Conservation (phyloP, 345 rosid genomes). For the Rubroshorea leprosula region DNA sequence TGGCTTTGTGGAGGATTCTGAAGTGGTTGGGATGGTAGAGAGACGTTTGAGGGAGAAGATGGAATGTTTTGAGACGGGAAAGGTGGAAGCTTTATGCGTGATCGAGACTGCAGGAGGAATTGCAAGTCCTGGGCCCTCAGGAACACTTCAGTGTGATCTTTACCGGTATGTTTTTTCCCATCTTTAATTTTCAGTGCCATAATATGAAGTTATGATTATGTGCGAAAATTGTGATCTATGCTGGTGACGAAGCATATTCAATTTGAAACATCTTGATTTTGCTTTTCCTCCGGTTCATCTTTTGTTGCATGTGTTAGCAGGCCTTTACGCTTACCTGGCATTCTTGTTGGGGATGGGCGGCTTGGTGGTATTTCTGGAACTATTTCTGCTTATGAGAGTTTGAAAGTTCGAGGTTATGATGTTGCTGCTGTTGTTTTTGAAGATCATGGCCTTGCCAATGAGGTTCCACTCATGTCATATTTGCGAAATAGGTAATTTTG, state of each 20-base stretch:
- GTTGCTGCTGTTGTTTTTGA: constrained; percentile 75
- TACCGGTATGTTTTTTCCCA: constrained; percentile 41
- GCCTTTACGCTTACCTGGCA: constrained; percentile 85
- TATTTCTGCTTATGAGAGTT: constrained; percentile 87
- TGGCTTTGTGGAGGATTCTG: constrained; percentile 39
- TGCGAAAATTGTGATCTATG: background rate
- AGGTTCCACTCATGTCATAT: constrained; percentile 61
- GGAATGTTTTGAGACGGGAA: constrained; percentile 19
- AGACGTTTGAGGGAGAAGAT: constrained; percentile 36
- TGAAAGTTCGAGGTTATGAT: constrained; percentile 76
- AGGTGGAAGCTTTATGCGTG: constrained; percentile 42
- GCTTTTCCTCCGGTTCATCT: constrained; percentile 5
- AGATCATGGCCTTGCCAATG: constrained; percentile 86
- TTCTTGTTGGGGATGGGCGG: constrained; percentile 93
- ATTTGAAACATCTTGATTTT: too few relatives aligned
- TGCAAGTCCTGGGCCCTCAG: constrained; percentile 88
- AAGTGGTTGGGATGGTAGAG: constrained; percentile 40
- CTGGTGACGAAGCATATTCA: background rate
- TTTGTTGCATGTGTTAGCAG: constrained; percentile 28
- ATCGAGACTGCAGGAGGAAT: constrained; percentile 97
- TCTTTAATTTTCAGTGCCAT: background rate
- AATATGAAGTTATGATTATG: background rate
- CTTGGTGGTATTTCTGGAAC: constrained; percentile 95
- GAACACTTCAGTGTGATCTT: constrained; percentile 87
- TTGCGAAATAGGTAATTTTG: constrained; percentile 56